Percentiles rank a stretch among this genome's conserved stretches.
phyloP scores from a whole-genome alignment of 441 rosid genomes.

The Manihot esculenta region DNA sequence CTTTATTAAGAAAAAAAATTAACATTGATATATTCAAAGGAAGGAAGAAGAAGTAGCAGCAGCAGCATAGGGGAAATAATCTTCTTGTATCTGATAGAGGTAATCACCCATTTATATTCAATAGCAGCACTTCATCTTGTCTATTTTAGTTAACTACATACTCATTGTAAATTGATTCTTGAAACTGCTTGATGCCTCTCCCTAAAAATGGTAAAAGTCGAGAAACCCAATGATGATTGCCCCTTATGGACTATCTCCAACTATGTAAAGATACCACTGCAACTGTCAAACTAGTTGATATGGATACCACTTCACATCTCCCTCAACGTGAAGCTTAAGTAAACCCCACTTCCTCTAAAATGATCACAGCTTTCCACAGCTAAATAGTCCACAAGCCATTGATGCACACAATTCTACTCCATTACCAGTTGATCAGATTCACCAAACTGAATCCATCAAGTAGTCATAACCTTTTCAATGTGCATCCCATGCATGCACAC shows the following conservation, averaged over 20 bases:
- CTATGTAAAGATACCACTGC: neutral
- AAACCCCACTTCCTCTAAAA: neutral
- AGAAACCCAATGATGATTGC: neutral
- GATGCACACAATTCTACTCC: neutral
- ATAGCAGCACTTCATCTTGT: too few relatives aligned
- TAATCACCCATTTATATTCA: too few relatives aligned
- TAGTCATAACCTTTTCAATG: neutral
- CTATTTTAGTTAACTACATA: neutral
- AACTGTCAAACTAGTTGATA: neutral
- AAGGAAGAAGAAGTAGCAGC: too few relatives aligned
- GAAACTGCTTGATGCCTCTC: neutral
- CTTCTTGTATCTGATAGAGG: too few relatives aligned
- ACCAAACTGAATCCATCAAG: neutral
- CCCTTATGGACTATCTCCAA: neutral
- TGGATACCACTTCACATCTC: neutral
- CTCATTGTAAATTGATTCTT: neutral
- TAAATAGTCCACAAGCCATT: slow-evolving; percentile 1
- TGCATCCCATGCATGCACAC: neutral
- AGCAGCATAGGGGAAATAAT: too few relatives aligned
- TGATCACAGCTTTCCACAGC: neutral
- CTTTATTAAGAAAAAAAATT: neutral
- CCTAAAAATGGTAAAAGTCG: neutral
- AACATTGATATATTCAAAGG: too few relatives aligned
- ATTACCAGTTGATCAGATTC: neutral
- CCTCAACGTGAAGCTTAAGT: neutral